These are phyloP conservation scores for Kockovaella imperatae DNA, from an alignment of 768 basidiomycete species.

Conservation along the genomic window DNA sequence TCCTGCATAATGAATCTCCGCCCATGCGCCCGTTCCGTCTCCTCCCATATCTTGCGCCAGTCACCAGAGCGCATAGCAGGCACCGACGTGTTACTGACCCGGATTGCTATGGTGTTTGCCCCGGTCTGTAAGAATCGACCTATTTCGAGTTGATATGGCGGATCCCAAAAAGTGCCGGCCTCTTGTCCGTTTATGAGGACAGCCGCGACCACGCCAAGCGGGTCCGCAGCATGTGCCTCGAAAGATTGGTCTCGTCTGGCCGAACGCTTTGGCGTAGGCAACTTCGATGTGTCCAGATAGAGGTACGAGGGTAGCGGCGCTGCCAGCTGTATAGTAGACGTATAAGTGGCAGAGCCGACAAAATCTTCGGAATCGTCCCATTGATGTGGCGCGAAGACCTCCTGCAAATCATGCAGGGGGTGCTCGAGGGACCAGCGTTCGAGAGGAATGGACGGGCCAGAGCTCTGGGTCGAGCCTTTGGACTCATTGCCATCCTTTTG, in stretches of 20 bases:
- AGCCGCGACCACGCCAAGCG: background rate
- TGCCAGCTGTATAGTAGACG: too few species aligned
- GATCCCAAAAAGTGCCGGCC: constrained; percentile 3
- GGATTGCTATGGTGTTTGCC: background rate
- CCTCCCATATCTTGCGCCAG: constrained; percentile 4
- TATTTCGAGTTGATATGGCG: background rate
- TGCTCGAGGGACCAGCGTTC: too few species aligned
- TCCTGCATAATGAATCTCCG: constrained; percentile 4
- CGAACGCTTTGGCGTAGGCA: too few species aligned
- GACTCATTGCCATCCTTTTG: background rate
- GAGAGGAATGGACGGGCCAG: too few species aligned
- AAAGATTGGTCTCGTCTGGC: constrained; percentile 1
- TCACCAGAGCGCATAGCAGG: background rate
- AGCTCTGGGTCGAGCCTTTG: background rate
- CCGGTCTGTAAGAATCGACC: background rate
- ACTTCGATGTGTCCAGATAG: too few species aligned
- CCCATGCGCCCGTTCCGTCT: background rate
- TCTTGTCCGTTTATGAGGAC: background rate
- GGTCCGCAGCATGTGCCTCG: constrained; percentile 2
- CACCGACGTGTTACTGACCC: constrained; percentile 2
- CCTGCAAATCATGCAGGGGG: too few species aligned
- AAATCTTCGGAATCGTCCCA: too few species aligned
- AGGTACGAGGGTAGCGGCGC: too few species aligned
- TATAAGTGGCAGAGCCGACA: too few species aligned
- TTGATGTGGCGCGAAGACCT: too few species aligned